These are phyloP conservation scores for Lithospermum erythrorhizon DNA, from an alignment of 257 asterid genomes.

Conservation along the genomic window DNA sequence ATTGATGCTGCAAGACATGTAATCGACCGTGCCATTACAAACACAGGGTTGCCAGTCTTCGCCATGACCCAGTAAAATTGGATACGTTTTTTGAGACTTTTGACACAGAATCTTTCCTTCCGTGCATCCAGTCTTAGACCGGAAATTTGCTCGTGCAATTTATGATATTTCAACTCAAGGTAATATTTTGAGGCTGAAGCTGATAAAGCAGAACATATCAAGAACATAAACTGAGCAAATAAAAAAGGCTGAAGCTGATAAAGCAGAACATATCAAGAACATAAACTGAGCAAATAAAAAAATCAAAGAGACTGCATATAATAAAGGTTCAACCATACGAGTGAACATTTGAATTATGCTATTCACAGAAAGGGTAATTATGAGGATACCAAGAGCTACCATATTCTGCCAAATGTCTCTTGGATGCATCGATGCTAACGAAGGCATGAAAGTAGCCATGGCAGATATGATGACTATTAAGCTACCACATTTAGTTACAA, in stretches of 20 bases:
- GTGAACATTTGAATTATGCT: conserved; percentile 3
- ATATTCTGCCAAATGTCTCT: conserved; percentile 6
- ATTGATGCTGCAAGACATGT: conserved; percentile 23
- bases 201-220: conserved; percentile 9
- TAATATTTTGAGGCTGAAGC: conserved; percentile 6
- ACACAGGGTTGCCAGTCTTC: conserved; percentile 6
- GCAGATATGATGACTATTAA: neutral
- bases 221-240: neutral
- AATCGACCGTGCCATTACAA: conserved; percentile 35
- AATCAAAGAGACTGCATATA: neutral
- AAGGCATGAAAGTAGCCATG: conserved; percentile 15
- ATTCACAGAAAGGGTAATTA: conserved; percentile 13
- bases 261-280: conserved; percentile 6
- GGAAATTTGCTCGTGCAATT: neutral
- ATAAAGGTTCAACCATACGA: neutral
- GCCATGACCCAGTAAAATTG: conserved; percentile 14
- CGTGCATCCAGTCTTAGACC: neutral
- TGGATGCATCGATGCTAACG: conserved; percentile 5
- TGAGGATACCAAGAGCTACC: conserved; percentile 11
- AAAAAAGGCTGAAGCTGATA: neutral
- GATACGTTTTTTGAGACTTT: neutral
- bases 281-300: neutral
- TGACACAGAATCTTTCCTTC: neutral
- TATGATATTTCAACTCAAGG: conserved; percentile 1
- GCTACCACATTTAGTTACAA: conserved; percentile 2